Evolutionary conservation across 2,329 filamentous ascomycete genomes (phyloP).

Genomic region (Trichothecium roseum): DNA sequence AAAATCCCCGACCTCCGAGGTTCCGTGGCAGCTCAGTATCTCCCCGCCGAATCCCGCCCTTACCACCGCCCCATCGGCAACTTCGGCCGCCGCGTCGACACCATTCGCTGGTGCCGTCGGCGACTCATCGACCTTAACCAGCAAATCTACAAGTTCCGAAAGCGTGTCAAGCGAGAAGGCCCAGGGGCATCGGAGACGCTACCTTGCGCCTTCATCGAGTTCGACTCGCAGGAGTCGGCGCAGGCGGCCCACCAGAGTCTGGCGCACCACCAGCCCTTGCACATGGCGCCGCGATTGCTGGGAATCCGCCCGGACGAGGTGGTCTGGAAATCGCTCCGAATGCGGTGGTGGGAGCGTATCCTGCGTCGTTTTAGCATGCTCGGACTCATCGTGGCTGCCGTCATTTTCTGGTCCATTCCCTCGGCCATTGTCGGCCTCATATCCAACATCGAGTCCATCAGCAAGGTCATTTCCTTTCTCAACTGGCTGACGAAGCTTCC

Average conservation of each 20-base stretch:
- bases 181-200: constrained; percentile 29
- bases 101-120: constrained; percentile 77
- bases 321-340: constrained; percentile 75
- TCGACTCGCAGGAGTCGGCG: constrained; percentile 69
- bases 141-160: constrained; percentile 50
- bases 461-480: constrained; percentile 57
- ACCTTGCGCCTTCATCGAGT: constrained; percentile 84
- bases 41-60: constrained; percentile 63
- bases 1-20: constrained; percentile 29
- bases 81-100: constrained; percentile 83
- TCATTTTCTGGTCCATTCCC: constrained; percentile 77
- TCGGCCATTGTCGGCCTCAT: constrained; percentile 75
- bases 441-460: constrained; percentile 69
- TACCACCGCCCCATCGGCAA: constrained; percentile 58
- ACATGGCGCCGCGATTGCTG: constrained; percentile 78
- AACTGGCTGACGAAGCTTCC: constrained; percentile 66
- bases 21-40: constrained; percentile 60
- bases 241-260: constrained; percentile 81
- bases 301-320: constrained; percentile 73
- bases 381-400: constrained; percentile 63
- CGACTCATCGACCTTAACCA: constrained; percentile 27
- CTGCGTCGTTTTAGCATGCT: constrained; percentile 59
- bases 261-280: constrained; percentile 70
- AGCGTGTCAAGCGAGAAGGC: constrained; percentile 3
- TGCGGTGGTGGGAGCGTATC: constrained; percentile 80